Conservation (phyloP, 169 alveolate species). For the Sarcocystis neurona region DNA sequence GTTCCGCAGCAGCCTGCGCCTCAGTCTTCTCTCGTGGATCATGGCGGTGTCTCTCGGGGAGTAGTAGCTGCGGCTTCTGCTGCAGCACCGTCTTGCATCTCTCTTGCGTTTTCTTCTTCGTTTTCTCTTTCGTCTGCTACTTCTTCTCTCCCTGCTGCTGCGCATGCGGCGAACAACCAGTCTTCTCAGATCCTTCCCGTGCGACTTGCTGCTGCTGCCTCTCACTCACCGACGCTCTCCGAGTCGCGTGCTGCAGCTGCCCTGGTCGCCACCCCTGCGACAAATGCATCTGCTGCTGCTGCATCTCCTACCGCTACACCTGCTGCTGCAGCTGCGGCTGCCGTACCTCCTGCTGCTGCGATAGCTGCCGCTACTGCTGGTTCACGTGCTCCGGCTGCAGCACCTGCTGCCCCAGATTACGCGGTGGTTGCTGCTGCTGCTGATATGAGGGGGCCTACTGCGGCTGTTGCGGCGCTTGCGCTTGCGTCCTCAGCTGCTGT, state of each 20-base stretch:
- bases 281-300: background rate
- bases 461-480: background rate
- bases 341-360: constrained; percentile 28
- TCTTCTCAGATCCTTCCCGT: no score
- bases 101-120: background rate
- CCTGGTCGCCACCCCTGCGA: no score
- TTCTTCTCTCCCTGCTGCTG: background rate
- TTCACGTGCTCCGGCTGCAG: background rate
- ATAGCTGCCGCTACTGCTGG: constrained; percentile 31
- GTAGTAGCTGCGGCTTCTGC: no score
- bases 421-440: background rate
- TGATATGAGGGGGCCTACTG: background rate
- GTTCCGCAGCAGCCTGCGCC: no score
- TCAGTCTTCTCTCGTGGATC: no score
- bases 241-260: no score
- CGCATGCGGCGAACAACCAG: background rate
- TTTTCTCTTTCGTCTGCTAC: background rate
- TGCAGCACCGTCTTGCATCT: no score
- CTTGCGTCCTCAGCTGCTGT: background rate
- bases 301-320: background rate
- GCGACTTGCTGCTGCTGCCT: no score
- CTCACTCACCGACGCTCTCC: no score
- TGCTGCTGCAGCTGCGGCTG: background rate
- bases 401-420: no score
- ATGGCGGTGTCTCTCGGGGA: no score